Evolutionary conservation across 2,329 filamentous ascomycete genomes (phyloP), one percentile per base, ranked within the genome.

Genomic region (Sporothrix dimorphospora): DNA sequence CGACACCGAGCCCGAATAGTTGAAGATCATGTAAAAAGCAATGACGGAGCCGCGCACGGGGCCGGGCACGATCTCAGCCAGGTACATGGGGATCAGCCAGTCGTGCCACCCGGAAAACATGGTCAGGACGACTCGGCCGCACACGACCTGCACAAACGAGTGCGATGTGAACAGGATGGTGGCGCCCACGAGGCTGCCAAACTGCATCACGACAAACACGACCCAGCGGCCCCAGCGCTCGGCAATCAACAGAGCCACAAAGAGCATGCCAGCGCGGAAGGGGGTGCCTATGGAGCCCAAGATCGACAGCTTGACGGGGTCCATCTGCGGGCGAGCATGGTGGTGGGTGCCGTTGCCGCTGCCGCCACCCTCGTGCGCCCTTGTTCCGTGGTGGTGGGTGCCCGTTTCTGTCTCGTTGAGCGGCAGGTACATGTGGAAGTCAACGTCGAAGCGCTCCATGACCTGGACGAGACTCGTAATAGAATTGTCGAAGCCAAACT

Each of bases 61-160:
- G 6, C 70, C 73, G 0, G 74, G 74, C 6, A 74, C 73, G n/a
- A 75, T 72, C 71, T 75, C 74, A 47, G 73, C 73, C 45, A 74
- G 66, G 55, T 73, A 75, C 73, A 75, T 74, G 53, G 74, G 74
- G 38, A 75, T 67, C 34, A 74, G 72, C 72, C 71, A 74, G 71
- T 72, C 74, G 57, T 75, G 72, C 74, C 72, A 73, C 45, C 73
- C 74, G 19, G 72, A 72, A 38, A 73, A 72, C 30, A 68, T 68
- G 3, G 70, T 73, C 24, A 76, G 69, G 4, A 73, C 55, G 14
- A 75, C 68, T 30, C 75, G 75, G 42, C 73, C 73, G 21, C 61
- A 59, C 7, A 75, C 49, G 3, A 75, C 30, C 47, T 75, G 74
- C 12, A 38, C 42, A 49, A 73, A 74, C 12, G 70, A 70, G n/a